These are phyloP conservation scores for Heritiera littoralis DNA, from an alignment of 345 rosid species.

Conservation along the genomic window DNA sequence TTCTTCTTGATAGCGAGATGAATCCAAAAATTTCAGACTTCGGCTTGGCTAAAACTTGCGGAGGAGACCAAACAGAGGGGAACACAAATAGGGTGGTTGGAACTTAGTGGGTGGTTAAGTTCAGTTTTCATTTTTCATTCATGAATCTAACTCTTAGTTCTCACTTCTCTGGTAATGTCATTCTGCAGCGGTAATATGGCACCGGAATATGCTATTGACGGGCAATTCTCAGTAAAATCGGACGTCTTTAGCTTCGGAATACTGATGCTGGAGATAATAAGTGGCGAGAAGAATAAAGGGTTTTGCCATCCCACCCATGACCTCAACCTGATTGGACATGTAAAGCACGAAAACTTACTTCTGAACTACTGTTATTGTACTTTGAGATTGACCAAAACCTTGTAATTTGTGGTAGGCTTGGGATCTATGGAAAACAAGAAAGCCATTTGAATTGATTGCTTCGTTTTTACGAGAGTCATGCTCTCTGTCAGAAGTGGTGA, in stretches of 20 bases:
- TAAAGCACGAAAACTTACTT: neutral
- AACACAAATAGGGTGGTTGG: neutral
- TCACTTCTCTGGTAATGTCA: neutral
- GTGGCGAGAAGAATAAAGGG: slow-evolving; percentile 44
- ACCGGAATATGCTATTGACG: slow-evolving; percentile 54
- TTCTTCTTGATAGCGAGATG: neutral
- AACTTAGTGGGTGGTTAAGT: neutral
- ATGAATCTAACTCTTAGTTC: neutral
- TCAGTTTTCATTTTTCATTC: neutral
- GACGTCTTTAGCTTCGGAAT: slow-evolving; percentile 56
- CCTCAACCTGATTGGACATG: neutral
- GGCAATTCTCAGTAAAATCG: slow-evolving; percentile 45
- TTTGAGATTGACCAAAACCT: neutral
- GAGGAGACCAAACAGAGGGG: neutral
- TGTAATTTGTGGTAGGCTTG: neutral
- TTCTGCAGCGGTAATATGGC: slow-evolving; percentile 50
- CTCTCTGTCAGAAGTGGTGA: too few relatives aligned
- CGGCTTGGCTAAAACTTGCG: neutral
- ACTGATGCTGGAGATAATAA: slow-evolving; percentile 41
- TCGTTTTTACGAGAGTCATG: too few relatives aligned
- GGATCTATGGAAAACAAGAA: neutral
- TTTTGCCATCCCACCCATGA: slow-evolving; percentile 24
- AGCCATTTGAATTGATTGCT: too few relatives aligned
- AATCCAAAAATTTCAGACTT: slow-evolving; percentile 18
- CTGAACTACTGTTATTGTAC: neutral